Conservation (phyloP, 495 filamentous ascomycete genomes). For the Trichoderma asperelloides region DNA sequence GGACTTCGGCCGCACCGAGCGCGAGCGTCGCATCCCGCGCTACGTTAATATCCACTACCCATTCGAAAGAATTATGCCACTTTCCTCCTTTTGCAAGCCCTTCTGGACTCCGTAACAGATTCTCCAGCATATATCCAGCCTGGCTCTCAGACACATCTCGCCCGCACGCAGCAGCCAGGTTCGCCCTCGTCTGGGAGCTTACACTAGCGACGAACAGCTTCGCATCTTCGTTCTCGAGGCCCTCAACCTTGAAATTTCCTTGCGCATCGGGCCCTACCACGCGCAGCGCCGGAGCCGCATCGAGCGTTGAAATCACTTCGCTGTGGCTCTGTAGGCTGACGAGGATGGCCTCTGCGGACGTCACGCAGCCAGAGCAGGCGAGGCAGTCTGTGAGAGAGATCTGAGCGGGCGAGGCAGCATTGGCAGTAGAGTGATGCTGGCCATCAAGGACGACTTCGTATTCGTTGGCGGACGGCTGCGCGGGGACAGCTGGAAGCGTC, state of each 20-base stretch:
- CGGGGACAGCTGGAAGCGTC: conserved; percentile 53
- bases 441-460: conserved; percentile 90
- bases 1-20: conserved; percentile 71
- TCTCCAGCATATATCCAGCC: conserved; percentile 72
- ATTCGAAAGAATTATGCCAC: conserved; percentile 68
- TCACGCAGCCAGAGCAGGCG: conserved; percentile 95
- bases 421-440: conserved; percentile 44
- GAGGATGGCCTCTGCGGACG: conserved; percentile 89
- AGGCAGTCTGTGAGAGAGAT: conserved; percentile 97
- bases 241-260: conserved; percentile 23
- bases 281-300: conserved; percentile 49
- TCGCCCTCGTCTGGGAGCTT: conserved; percentile 81
- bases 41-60: conserved; percentile 79
- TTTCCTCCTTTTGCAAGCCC: conserved; percentile 62
- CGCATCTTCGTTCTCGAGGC: conserved; percentile 34
- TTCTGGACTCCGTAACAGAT: conserved; percentile 60
- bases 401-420: conserved; percentile 48
- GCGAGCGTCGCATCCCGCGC: conserved; percentile 69
- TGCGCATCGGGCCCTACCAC: conserved; percentile 19
- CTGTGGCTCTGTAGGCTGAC: conserved; percentile 86
- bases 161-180: conserved; percentile 73
- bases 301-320: conserved; percentile 77
- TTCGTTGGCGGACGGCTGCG: conserved; percentile 36
- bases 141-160: conserved; percentile 62
- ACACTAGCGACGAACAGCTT: conserved; percentile 85